Base-by-base conservation (phyloP, 192 early-diverging fungal genomes). In the Rhizoclosmatium globosum region DNA sequence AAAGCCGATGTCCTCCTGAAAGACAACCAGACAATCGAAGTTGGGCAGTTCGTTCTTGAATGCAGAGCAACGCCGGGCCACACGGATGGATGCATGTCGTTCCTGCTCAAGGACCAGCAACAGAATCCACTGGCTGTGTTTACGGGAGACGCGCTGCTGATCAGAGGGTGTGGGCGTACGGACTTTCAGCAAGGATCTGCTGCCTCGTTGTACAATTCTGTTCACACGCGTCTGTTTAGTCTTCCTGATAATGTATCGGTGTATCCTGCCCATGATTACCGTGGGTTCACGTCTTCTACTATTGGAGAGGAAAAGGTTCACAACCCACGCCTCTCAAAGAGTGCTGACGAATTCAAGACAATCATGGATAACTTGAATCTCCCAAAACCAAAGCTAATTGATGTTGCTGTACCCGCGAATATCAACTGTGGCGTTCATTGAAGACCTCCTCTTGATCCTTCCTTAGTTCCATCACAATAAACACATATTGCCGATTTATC, bases 181-280 rank as follows among this genome's bases (percentile, higher is more conserved):
- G 80, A 81, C 81, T 81, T 81, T 67, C 75, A 77, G 48, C 69
- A 71, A 71, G 80, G 80, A 11, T 42, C 31, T 39, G 4, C 80
- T 13, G 23, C 19, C n/a, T 6, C 4, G 39, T 59, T 81, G 21
- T 81, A 81, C 68, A 65, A 81, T 19, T 47, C 41, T n/a, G 76
- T 81, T 41, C 76, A 79, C 47, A 21, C n/a, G 47, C 72, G 61
- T 21, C 48, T 80, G 31, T 80, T 80, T 71, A 47, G 39, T 7
- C 75, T 80, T 38, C 79, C 79, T 1, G 79, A 80, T n/a, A 44
- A 69, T 11, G 68, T 68, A 15, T 15, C 61, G 21, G 76, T 80
- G 53, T 78, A 47, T 39, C 79, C 79, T 13, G 79, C 79, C 23
- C 79, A 80, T 65, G 79, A 80, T 41, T 80, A 80, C 64, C 65